Percentiles rank a stretch among this genome's conserved stretches.
Conservation (phyloP, 441 rosid genomes). For the Capsella rubella region DNA sequence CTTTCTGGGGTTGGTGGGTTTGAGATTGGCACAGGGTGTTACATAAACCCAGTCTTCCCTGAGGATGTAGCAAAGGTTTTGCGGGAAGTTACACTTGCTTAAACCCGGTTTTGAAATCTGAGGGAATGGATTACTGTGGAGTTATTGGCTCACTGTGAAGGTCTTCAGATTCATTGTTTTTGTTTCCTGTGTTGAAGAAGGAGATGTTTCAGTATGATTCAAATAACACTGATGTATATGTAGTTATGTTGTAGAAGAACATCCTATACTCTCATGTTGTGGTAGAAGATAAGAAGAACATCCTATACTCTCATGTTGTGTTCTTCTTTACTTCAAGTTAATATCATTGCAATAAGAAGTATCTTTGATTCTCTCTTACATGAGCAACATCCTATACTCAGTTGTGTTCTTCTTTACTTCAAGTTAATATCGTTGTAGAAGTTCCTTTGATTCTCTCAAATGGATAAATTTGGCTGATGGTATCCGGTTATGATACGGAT, state of each 20-base stretch:
- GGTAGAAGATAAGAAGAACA: background rate
- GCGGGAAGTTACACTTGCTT: constrained; percentile 62
- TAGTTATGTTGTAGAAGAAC: background rate
- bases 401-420: too few relatives aligned
- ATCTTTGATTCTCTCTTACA: background rate
- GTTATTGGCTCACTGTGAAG: background rate
- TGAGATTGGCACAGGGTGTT: constrained; percentile 83
- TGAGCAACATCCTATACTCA: too few relatives aligned
- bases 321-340: background rate
- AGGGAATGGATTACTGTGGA: constrained; percentile 1
- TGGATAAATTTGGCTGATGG: too few relatives aligned
- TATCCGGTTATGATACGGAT: too few relatives aligned
- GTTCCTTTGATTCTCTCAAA: too few relatives aligned
- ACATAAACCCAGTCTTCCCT: constrained; percentile 83
- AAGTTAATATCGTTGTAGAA: too few relatives aligned
- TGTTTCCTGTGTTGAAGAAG: constrained; percentile 2
- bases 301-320: background rate
- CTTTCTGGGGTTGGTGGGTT: constrained; percentile 77
- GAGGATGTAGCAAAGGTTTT: constrained; percentile 86
- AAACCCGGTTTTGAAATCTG: constrained; percentile 7
- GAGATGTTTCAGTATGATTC: constrained; percentile 11
- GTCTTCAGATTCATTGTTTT: background rate
- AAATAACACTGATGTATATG: constrained; percentile 12
- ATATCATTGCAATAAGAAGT: background rate
- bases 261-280: background rate